Conservation (phyloP, 2,329 filamentous ascomycete genomes). For the Mycosphaerelloides madeirae region DNA sequence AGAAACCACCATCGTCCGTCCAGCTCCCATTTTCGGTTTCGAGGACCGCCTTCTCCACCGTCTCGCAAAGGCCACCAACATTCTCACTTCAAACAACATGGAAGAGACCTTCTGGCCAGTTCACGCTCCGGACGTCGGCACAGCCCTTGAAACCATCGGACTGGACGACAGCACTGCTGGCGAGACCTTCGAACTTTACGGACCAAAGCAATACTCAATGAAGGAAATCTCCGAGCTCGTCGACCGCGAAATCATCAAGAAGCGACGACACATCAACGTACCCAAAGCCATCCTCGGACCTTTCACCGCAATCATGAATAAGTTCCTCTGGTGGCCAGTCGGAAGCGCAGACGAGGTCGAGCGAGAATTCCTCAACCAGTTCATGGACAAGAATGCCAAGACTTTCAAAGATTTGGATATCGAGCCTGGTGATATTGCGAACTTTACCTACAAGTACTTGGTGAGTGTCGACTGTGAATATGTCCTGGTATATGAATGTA, state of each 20-base stretch:
- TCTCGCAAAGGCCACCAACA: constrained; percentile 72
- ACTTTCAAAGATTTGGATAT: constrained; percentile 93
- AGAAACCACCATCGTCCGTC: constrained; percentile 93
- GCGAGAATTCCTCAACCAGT: constrained; percentile 87
- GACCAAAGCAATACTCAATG: constrained; percentile 87
- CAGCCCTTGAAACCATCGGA: constrained; percentile 82
- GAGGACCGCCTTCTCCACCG: constrained; percentile 88
- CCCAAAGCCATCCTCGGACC: constrained; percentile 78
- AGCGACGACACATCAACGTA: constrained; percentile 84
- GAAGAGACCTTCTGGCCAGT: constrained; percentile 86
- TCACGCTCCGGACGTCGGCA: constrained; percentile 86
- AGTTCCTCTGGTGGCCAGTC: constrained; percentile 81
- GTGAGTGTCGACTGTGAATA: constrained; percentile 50
- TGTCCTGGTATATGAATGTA: not conserved
- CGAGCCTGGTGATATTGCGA: constrained; percentile 77
- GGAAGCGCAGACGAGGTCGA: constrained; percentile 81
- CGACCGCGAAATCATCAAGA: constrained; percentile 87
- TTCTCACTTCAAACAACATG: constrained; percentile 91
- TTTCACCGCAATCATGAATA: constrained; percentile 69
- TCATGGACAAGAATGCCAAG: constrained; percentile 85
- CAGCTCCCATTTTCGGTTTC: constrained; percentile 88
- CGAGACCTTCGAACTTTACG: constrained; percentile 91
- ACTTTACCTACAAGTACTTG: constrained; percentile 89
- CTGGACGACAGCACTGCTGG: constrained; percentile 85
- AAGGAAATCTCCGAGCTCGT: constrained; percentile 81